These are phyloP conservation scores for Phialophora chinensis DNA, from an alignment of 2,329 filamentous ascomycete species.

Conservation along the genomic window DNA sequence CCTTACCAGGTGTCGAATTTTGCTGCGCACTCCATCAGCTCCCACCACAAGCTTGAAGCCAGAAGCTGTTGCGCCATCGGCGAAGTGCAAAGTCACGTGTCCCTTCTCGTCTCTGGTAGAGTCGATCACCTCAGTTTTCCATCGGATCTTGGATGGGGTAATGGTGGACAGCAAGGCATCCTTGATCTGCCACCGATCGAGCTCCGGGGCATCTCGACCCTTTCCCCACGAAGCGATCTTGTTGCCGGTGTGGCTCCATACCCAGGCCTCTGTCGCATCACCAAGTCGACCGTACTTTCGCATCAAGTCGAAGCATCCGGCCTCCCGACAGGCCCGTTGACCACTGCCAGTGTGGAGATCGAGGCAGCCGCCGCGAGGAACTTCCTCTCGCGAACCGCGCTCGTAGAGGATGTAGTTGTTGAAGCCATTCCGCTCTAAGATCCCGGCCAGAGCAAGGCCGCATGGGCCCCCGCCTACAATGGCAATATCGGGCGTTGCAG, in stretches of 20 bases:
- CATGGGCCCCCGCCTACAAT: conserved; percentile 45
- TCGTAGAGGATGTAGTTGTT: conserved; percentile 42
- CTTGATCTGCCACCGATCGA: conserved; percentile 49
- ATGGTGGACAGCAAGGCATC: conserved; percentile 47
- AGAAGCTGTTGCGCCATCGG: conserved; percentile 42
- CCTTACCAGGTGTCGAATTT: conserved; percentile 43
- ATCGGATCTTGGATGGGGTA: conserved; percentile 44
- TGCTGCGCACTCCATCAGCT: conserved; percentile 57
- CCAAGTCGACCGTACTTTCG: conserved; percentile 28
- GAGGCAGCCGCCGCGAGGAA: conserved; percentile 35
- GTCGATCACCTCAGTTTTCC: conserved; percentile 41
- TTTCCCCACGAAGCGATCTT: conserved; percentile 30
- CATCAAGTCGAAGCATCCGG: conserved; percentile 36
- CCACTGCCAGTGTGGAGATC: conserved; percentile 38
- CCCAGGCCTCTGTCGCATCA: conserved; percentile 14
- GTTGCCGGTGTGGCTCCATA: conserved; percentile 10
- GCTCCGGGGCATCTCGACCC: conserved; percentile 45
- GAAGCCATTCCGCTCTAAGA: conserved; percentile 40
- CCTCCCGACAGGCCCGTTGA: conserved; percentile 38
- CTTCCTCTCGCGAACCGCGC: conserved; percentile 37
- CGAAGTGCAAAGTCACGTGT: conserved; percentile 39
- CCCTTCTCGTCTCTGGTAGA: conserved; percentile 33
- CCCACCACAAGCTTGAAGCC: conserved; percentile 56
- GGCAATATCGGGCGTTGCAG: conserved; percentile 39
- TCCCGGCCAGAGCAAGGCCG: conserved; percentile 45